phyloP scores from a whole-genome alignment of 164 flowering plant genomes.

The Berberis thunbergii region DNA sequence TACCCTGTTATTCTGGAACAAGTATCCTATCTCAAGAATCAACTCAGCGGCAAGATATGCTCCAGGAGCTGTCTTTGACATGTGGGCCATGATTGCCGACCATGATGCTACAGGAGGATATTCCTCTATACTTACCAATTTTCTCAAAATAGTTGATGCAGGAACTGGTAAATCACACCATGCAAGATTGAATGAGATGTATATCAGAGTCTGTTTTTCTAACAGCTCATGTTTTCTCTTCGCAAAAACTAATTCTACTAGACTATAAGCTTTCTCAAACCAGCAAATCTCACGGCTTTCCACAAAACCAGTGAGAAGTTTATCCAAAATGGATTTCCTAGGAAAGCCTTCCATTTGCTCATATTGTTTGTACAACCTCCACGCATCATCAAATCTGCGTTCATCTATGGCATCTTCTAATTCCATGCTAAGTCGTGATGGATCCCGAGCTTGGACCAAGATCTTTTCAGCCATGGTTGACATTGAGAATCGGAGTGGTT shows the following conservation, averaged over 20 bases:
- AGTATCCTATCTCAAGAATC: slow-evolving; percentile 74
- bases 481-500: slow-evolving; percentile 9
- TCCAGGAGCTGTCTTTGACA: slow-evolving; percentile 62
- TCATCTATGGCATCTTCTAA: slow-evolving; percentile 53
- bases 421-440: slow-evolving; percentile 42
- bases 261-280: slow-evolving; percentile 56
- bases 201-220: slow-evolving; percentile 58
- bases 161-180: slow-evolving; percentile 48
- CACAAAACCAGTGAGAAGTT: slow-evolving; percentile 41
- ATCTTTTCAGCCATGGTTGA: slow-evolving; percentile 45
- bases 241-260: slow-evolving; percentile 59
- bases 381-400: slow-evolving; percentile 42
- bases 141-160: slow-evolving; percentile 78
- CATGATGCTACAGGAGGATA: slow-evolving; percentile 69
- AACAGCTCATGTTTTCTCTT: slow-evolving; percentile 54
- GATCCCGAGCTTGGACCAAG: slow-evolving; percentile 75
- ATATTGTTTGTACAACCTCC: slow-evolving; percentile 62
- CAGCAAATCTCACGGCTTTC: slow-evolving; percentile 42
- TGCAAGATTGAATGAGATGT: slow-evolving; percentile 62
- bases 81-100: slow-evolving; percentile 72
- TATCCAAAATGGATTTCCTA: slow-evolving; percentile 59
- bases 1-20: slow-evolving; percentile 70
- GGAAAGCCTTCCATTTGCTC: slow-evolving; percentile 84
- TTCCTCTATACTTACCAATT: slow-evolving; percentile 53
- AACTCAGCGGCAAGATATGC: slow-evolving; percentile 76